Evolutionary conservation across 2,329 filamentous ascomycete genomes (phyloP), one percentile per base, ranked within the genome.

Genomic region (Madurella mycetomatis): DNA sequence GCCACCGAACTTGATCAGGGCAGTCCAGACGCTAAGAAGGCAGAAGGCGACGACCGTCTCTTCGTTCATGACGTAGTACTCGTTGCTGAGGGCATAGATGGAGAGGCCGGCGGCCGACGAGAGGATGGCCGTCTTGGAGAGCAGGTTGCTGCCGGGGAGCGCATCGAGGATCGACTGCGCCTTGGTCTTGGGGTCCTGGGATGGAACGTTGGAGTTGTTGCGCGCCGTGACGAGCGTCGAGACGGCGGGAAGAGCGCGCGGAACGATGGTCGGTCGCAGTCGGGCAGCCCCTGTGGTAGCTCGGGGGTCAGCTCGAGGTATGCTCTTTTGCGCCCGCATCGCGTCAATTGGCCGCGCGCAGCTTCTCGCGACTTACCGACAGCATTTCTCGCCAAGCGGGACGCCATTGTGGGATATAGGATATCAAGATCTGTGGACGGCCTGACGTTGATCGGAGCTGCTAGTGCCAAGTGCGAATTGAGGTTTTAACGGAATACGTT

Each of bases 21-120:
- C 90, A 70, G 81, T 87, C 87, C 95, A 99, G 71, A 97, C 89
- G 72, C 87, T 90, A 71, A 97, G 80, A 68, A 99, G 82, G 74
- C 88, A 94, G 78, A 99, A 84, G 64, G 90, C 89, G 70, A 95
- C 89, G 71, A 99, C 88, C 61, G 92, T 88, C 82, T 99, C 94
- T 83, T 99, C 94, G 80, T 99, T 99, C 77, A 99, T 83, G 73
- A 99, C 91, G 78, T 96, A 97, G 81, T 97, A 91, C 84, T 99
- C 94, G 79, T 95, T 99, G 86, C 89, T 95, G 78, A 99, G 91
- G 70, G 91, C 94, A 72, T 94, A 95, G 74, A 95, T 83, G 69
- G 89, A 92, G 67, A 95, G 76, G 77, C 88, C 92, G 69, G 94
- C 90, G 63, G 87, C 87, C 67, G 90, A 92, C 70, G 92, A 97